Percentiles rank a stretch among this genome's conserved stretches.
Evolutionary conservation across 1,139 yeast species (phyloP).

Genomic region (Kodamaea fungicola): DNA sequence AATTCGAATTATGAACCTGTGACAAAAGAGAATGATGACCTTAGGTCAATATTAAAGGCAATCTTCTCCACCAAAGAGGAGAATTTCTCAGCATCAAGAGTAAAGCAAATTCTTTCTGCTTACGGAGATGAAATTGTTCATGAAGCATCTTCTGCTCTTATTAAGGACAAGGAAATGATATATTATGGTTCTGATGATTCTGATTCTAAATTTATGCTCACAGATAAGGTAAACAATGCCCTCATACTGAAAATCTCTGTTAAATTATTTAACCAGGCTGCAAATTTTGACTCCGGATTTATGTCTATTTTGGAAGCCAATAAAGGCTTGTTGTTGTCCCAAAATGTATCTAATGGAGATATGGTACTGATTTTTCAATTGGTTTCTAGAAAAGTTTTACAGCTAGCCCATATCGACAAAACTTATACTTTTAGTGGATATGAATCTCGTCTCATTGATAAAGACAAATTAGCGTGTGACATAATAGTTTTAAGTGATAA

Average conservation of each 20-base stretch:
- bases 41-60: constrained; percentile 48
- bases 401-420: constrained; percentile 52
- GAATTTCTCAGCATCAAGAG: constrained; percentile 42
- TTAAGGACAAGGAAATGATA: constrained; percentile 51
- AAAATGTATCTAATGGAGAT: constrained; percentile 55
- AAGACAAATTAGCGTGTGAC: constrained; percentile 61
- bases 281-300: constrained; percentile 39
- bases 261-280: constrained; percentile 44
- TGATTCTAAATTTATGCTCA: constrained; percentile 49
- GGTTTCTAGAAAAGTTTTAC: constrained; percentile 33
- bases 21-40: constrained; percentile 25
- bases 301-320: constrained; percentile 33
- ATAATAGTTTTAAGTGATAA: constrained; percentile 32
- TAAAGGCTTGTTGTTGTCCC: constrained; percentile 57
- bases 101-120: constrained; percentile 39
- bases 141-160: constrained; percentile 50
- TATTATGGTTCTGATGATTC: constrained; percentile 45
- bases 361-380: constrained; percentile 53
- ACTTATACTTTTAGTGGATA: constrained; percentile 50
- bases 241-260: constrained; percentile 39
- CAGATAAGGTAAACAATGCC: constrained; percentile 51
- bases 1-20: constrained; percentile 12
- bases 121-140: constrained; percentile 45
- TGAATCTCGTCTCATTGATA: constrained; percentile 60
- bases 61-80: constrained; percentile 56